Percentiles rank a stretch among this genome's conserved stretches.
phyloP scores from a whole-genome alignment of 116 monocot species.

The Dioscorea cayenensis region DNA sequence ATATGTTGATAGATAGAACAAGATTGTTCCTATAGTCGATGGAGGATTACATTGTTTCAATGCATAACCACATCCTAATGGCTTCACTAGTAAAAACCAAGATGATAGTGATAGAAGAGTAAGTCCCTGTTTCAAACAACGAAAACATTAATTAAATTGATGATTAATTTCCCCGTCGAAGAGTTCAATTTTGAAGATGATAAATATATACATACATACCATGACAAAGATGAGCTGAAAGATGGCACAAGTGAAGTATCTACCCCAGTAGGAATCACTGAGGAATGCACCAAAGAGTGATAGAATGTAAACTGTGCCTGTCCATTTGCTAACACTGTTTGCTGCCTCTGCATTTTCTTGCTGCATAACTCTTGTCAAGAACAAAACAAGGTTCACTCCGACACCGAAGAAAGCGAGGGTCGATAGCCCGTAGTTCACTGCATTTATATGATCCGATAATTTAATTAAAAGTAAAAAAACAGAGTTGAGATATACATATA shows the following conservation, averaged over 20 bases:
- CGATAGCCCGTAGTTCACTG: slow-evolving; percentile 65
- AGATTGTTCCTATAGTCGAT: slow-evolving; percentile 9
- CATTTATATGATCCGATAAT: background rate
- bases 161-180: background rate
- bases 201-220: slow-evolving; percentile 14
- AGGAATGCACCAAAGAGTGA: slow-evolving; percentile 65
- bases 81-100: slow-evolving; percentile 48
- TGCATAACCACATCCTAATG: slow-evolving; percentile 51
- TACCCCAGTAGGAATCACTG: slow-evolving; percentile 75
- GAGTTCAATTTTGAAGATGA: background rate
- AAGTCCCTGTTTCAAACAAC: slow-evolving; percentile 38
- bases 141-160: background rate
- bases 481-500: background rate
- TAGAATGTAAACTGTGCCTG: slow-evolving; percentile 62
- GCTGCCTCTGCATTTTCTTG: slow-evolving; percentile 64
- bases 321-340: slow-evolving; percentile 74
- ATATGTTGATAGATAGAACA: slow-evolving; percentile 73
- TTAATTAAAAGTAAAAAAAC: background rate
- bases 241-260: slow-evolving; percentile 58
- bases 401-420: slow-evolving; percentile 69
- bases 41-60: slow-evolving; percentile 22
- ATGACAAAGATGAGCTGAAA: slow-evolving; percentile 60
- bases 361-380: slow-evolving; percentile 52
- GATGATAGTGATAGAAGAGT: slow-evolving; percentile 46
- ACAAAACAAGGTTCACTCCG: slow-evolving; percentile 65